phyloP scores from a whole-genome alignment of 495 filamentous ascomycete genomes.

The Astrocystis sublimbata region DNA sequence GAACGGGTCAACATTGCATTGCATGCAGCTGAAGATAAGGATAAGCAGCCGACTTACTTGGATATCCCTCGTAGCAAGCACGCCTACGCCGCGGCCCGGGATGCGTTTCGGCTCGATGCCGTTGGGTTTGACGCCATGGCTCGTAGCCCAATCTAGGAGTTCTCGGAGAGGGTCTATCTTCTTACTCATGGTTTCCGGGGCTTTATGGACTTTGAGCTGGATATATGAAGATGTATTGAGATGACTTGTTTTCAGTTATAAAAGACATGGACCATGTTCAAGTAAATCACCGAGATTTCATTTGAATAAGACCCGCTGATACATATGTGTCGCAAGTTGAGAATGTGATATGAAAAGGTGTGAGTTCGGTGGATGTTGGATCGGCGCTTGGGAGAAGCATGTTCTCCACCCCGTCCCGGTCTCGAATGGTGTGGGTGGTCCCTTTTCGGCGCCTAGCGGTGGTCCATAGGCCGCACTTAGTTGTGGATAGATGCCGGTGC shows the following conservation, averaged over 20 bases:
- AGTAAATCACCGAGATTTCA: too few species aligned
- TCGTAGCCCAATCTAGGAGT: slow-evolving; percentile 64
- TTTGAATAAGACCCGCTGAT: too few species aligned
- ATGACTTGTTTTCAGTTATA: background rate
- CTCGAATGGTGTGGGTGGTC: background rate
- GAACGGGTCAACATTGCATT: too few species aligned
- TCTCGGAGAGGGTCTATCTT: slow-evolving; percentile 41
- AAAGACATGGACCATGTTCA: background rate
- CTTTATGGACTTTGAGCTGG: background rate
- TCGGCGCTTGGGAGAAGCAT: slow-evolving; percentile 17
- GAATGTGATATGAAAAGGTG: background rate
- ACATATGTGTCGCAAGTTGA: background rate
- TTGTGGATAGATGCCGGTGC: background rate
- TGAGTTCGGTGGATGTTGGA: slow-evolving; percentile 15
- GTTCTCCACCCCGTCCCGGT: slow-evolving; percentile 10
- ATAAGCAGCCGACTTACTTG: slow-evolving; percentile 47
- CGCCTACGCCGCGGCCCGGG: slow-evolving; percentile 69
- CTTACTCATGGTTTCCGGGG: background rate
- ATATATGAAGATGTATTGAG: background rate
- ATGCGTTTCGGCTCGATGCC: slow-evolving; percentile 61
- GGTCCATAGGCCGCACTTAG: background rate
- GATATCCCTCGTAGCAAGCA: slow-evolving; percentile 66
- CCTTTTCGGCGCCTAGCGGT: background rate
- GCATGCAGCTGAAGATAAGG: background rate
- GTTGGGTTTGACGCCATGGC: slow-evolving; percentile 57